A percentile compares a stretch with the other conserved stretches of the same genome.
phyloP scores from a whole-genome alignment of 768 basidiomycete species.

The Crepidotus variabilis region DNA sequence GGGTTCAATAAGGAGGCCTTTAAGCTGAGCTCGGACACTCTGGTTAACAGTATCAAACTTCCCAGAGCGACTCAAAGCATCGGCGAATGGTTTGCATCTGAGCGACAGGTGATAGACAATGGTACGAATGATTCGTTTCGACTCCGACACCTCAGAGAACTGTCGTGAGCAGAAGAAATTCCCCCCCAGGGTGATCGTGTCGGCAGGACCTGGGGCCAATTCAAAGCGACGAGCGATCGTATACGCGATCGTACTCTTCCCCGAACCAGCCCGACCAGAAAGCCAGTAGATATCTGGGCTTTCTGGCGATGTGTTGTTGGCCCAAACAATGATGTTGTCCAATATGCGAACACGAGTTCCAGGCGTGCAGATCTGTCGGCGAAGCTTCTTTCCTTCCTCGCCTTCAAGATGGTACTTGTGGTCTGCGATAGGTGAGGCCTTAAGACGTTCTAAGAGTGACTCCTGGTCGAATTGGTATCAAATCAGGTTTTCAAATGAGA shows the following conservation, averaged over 20 bases:
- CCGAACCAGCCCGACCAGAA: constrained; percentile 15
- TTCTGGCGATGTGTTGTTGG: constrained; percentile 10
- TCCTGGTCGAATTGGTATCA: constrained; percentile 6
- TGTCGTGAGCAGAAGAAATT: constrained; percentile 26
- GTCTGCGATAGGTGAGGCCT: constrained; percentile 11
- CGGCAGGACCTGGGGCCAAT: not conserved
- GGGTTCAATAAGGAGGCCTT: constrained; percentile 9
- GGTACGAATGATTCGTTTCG: constrained; percentile 17
- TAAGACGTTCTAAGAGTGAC: constrained; percentile 6
- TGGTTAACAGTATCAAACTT: constrained; percentile 8
- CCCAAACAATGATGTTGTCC: constrained; percentile 20
- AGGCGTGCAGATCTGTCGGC: constrained; percentile 17
- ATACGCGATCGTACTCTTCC: constrained; percentile 25
- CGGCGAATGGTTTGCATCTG: constrained; percentile 17
- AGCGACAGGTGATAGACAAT: constrained; percentile 21
- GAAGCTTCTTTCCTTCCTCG: constrained; percentile 6
- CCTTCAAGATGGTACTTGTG: constrained; percentile 3
- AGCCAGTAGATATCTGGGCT: constrained; percentile 17
- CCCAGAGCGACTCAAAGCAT: constrained; percentile 8
- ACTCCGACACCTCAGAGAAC: constrained; percentile 15
- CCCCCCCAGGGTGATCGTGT: constrained; percentile 16
- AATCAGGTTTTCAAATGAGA: not conserved
- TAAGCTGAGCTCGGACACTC: constrained; percentile 7
- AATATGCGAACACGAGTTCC: constrained; percentile 22
- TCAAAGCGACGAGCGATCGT: constrained; percentile 17